Evolutionary conservation across 2,329 filamentous ascomycete genomes (phyloP).

Genomic region (Geosmithia morbida): DNA sequence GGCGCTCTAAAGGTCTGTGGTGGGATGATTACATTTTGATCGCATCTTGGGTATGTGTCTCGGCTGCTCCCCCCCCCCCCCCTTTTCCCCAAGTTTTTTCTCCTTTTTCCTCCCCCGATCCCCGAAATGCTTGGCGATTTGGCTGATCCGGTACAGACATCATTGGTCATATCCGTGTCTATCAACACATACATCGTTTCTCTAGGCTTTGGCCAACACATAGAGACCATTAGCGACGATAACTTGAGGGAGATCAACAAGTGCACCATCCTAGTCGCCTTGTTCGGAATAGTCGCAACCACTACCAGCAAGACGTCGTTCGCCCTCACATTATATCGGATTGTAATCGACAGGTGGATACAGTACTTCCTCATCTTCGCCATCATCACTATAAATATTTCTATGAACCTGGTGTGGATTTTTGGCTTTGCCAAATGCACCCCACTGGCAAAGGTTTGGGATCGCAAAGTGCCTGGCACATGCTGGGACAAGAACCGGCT

Average conservation of each 20-base stretch:
- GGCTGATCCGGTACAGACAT: conserved; percentile 6
- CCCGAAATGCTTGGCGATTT: not conserved
- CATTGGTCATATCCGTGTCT: conserved; percentile 12
- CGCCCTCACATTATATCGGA: conserved; percentile 18
- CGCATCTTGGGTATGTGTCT: conserved; percentile 16
- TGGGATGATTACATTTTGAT: conserved; percentile 21
- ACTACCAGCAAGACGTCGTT: conserved; percentile 22
- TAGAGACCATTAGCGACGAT: conserved; percentile 8
- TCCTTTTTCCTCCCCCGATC: too few relatives aligned
- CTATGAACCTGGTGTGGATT: conserved; percentile 18
- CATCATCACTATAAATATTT: conserved; percentile 16
- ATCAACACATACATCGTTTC: conserved; percentile 16
- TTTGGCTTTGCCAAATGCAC: conserved; percentile 17
- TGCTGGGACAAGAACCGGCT: conserved; percentile 15
- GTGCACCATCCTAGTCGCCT: conserved; percentile 11
- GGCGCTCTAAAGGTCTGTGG: conserved; percentile 18
- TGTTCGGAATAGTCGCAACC: conserved; percentile 18
- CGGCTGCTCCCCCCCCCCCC: too few relatives aligned
- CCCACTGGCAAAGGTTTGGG: conserved; percentile 12
- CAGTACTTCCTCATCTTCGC: conserved; percentile 14
- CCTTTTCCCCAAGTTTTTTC: too few relatives aligned
- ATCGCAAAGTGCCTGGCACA: conserved; percentile 10
- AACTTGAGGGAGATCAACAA: conserved; percentile 11
- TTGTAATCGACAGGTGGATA: conserved; percentile 12
- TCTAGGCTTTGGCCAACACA: conserved; percentile 12